Base-by-base conservation (phyloP, 1,139 yeast genomes). In the Scheffersomyces titani region DNA sequence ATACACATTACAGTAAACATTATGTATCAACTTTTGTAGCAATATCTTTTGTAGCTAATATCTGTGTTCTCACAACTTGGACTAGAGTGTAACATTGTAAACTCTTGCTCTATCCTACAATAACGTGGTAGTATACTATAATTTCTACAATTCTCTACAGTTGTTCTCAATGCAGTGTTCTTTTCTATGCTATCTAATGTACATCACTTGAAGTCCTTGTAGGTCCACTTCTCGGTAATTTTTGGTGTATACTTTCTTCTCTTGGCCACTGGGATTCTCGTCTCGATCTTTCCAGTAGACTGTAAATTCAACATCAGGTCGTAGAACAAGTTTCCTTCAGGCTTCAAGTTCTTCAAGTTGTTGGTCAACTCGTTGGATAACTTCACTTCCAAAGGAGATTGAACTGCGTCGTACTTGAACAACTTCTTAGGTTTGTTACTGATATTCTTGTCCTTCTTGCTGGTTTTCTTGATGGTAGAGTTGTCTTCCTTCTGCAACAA, bases 201-300 rank as follows among this genome's bases (percentile, higher is more conserved):
- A 7, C 9, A 44, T 65, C 77, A 90, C 75, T 89, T 89, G 68
- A 90, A 89, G 75, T 92, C 97, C 76, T 92, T 93, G 75, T 89
- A 91, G 49, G 93, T 84, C 97, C 97, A 92, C 74, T 92, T 92
- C 72, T 92, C 97, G 46, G 96, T 89, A 59, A 90, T 75, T 78
- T 89, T 90, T 60, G 83, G 89, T 61, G 85, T 80, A 69, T 88
- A 89, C 64, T 78, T 83, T 72, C 90, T 85, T 70, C 83, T 86
- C 75, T 84, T 86, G 59, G 81, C 82, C 52, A 85, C 85, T 11
- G 90, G 92, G 52, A 88, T 82, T 74, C 98, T 84, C 6, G 97
- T 81, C 71, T 94, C 99, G 57, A 94, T 81, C 69, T 89, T 84
- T 63, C 99, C 99, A 51, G 87, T 81, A 59, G 90, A 84, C 75